Evolutionary conservation across 169 alveolate genomes (phyloP).

Genomic region (Hammondia hammondi): DNA sequence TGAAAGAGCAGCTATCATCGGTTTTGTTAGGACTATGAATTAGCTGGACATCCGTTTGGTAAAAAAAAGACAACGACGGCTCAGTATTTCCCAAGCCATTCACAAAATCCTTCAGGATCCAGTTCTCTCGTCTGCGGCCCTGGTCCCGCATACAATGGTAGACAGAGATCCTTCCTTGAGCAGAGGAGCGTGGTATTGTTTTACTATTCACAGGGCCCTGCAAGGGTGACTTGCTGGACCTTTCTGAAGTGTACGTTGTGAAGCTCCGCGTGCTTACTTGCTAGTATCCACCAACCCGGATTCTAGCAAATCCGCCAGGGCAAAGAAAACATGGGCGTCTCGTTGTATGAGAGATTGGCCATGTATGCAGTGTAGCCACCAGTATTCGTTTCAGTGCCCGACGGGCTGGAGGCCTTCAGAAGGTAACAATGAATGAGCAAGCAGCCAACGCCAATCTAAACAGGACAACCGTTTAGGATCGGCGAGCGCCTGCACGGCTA

Average conservation of each 20-base stretch:
- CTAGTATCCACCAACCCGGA: background rate
- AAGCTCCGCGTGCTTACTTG: background rate
- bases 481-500: background rate
- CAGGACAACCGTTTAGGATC: background rate
- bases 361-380: conserved; percentile 15
- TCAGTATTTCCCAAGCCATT: background rate
- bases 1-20: background rate
- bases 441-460: background rate
- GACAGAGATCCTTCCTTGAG: no score
- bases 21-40: background rate
- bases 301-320: background rate
- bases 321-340: conserved; percentile 33
- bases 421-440: background rate
- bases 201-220: background rate
- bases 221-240: conserved; percentile 31
- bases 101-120: background rate
- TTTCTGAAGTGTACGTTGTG: background rate
- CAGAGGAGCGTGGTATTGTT: background rate
- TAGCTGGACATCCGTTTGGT: conserved; percentile 10
- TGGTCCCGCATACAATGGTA: background rate
- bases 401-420: conserved; percentile 2
- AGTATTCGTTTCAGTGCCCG: conserved; percentile 4
- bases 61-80: background rate
- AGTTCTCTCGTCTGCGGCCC: conserved; percentile 12
- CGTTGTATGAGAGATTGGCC: conserved; percentile 43